phyloP scores from a whole-genome alignment of 768 basidiomycete species.

The Nidularia pulvinata region DNA sequence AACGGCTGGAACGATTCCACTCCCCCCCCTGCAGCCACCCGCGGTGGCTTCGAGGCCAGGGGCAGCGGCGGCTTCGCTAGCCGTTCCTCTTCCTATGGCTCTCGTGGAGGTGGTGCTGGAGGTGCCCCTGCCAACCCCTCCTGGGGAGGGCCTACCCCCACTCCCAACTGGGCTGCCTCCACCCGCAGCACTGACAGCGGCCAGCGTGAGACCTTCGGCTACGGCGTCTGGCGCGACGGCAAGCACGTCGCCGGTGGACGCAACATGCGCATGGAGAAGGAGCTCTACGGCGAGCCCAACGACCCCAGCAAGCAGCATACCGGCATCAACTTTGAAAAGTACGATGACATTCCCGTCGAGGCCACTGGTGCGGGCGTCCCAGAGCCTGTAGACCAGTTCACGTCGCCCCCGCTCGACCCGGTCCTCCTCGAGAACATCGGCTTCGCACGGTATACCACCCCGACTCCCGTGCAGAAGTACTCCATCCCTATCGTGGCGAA shows the following conservation, averaged over 20 bases:
- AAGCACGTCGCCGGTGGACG: conserved; percentile 82
- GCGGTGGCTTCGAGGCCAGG: conserved; percentile 41
- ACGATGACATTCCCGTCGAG: conserved; percentile 99
- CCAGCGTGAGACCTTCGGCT: conserved; percentile 56
- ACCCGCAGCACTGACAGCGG: conserved; percentile 32
- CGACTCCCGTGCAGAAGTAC: conserved; percentile 99
- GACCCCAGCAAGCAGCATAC: conserved; percentile 92
- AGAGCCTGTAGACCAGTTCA: conserved; percentile 88
- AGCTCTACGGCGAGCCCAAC: conserved; percentile 88
- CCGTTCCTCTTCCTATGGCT: conserved; percentile 33
- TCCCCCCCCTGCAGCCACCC: conserved; percentile 50
- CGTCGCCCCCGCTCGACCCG: conserved; percentile 86
- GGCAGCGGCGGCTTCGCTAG: conserved; percentile 34
- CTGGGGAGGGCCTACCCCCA: conserved; percentile 35
- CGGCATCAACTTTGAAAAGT: conserved; percentile 99
- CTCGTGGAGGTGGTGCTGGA: conserved; percentile 34
- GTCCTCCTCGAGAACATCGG: conserved; percentile 95
- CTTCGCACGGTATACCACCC: conserved; percentile 90
- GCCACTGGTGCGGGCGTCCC: conserved; percentile 98
- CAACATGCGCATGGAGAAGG: conserved; percentile 91
- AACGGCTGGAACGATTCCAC: conserved; percentile 77
- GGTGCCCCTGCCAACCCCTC: conserved; percentile 27
- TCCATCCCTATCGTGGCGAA: conserved; percentile 97
- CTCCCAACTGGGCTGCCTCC: conserved; percentile 39
- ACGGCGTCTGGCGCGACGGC: conserved; percentile 88